These are phyloP conservation scores for Corylus heterophylla DNA, from an alignment of 306 rosid species.

Conservation along the genomic window DNA sequence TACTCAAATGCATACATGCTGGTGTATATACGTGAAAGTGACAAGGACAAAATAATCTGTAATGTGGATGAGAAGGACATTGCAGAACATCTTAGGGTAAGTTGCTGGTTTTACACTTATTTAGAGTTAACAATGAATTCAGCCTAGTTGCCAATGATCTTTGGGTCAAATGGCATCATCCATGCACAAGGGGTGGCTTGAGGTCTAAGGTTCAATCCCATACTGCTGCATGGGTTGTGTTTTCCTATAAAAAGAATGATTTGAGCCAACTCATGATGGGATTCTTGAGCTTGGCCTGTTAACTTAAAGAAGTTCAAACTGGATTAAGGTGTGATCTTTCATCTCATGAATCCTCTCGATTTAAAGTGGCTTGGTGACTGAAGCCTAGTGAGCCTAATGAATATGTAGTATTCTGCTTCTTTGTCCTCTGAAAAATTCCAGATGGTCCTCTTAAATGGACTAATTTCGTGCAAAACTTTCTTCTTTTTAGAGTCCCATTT, in stretches of 20 bases:
- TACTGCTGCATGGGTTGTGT: background rate
- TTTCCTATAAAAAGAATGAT: background rate
- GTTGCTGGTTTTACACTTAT: conserved; percentile 24
- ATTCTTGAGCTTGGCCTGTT: background rate
- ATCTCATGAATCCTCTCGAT: background rate
- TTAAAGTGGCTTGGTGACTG: background rate
- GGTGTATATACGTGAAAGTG: conserved; percentile 96
- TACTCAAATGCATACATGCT: conserved; percentile 99
- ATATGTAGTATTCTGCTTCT: conserved; percentile 1
- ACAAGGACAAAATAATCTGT: conserved; percentile 95
- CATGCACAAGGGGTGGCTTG: background rate
- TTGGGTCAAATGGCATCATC: conserved; percentile 1
- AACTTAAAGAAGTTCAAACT: background rate
- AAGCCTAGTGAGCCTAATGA: background rate
- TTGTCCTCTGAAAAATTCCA: conserved; percentile 1
- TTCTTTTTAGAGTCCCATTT: background rate
- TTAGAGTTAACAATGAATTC: conserved; percentile 5
- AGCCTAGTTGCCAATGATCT: conserved; percentile 6
- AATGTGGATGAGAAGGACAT: conserved; percentile 98
- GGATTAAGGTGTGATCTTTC: background rate
- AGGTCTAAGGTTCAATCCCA: background rate
- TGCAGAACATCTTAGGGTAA: conserved; percentile 96
- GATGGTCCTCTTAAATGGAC: background rate
- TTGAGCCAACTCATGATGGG: background rate
- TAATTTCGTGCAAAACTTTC: background rate